A percentile compares a stretch with the other conserved stretches of the same genome.
Evolutionary conservation across 2,329 filamentous ascomycete genomes (phyloP).

Genomic region (Penicillium hordei): DNA sequence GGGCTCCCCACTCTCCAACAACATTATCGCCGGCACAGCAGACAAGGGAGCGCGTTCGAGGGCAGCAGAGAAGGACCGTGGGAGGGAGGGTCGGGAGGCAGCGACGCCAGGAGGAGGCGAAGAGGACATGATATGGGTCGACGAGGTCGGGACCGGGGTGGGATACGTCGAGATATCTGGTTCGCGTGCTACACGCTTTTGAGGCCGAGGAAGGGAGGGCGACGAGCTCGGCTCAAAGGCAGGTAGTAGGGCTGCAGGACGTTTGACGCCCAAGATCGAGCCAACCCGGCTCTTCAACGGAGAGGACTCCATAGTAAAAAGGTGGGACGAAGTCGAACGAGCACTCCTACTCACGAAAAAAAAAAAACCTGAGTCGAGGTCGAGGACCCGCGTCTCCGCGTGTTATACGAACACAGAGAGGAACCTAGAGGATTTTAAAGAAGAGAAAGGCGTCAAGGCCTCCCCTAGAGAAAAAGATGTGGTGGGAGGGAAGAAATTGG

Average conservation of each 20-base stretch:
- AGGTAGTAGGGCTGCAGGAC: conserved; percentile 49
- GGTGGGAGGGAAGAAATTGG: conserved; percentile 26
- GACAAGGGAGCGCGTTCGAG: conserved; percentile 82
- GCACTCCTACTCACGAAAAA: conserved; percentile 15
- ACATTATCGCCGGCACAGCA: conserved; percentile 76
- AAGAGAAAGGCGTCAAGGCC: conserved; percentile 12
- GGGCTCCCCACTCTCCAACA: conserved; percentile 77
- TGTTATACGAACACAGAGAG: conserved; percentile 16
- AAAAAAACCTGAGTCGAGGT: conserved; percentile 25
- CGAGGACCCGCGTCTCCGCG: conserved; percentile 28
- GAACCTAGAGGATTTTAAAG: conserved; percentile 15
- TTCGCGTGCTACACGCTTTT: conserved; percentile 49
- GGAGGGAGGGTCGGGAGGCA: conserved; percentile 53
- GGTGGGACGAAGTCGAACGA: conserved; percentile 12
- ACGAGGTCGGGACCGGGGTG: conserved; percentile 90
- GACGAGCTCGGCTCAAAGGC: conserved; percentile 53
- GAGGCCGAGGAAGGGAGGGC: conserved; percentile 48
- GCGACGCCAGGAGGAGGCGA: conserved; percentile 66
- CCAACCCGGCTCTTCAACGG: conserved; percentile 36
- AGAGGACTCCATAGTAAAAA: conserved; percentile 42
- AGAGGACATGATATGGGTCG: conserved; percentile 84
- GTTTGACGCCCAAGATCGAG: conserved; percentile 46
- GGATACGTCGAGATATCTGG: conserved; percentile 67
- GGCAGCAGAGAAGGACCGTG: conserved; percentile 58
- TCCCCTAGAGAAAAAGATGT: conserved; percentile 14